A percentile compares a stretch with the other conserved stretches of the same genome.
Evolutionary conservation across 2,329 filamentous ascomycete genomes (phyloP).

Genomic region (Acrocalymma vagum): DNA sequence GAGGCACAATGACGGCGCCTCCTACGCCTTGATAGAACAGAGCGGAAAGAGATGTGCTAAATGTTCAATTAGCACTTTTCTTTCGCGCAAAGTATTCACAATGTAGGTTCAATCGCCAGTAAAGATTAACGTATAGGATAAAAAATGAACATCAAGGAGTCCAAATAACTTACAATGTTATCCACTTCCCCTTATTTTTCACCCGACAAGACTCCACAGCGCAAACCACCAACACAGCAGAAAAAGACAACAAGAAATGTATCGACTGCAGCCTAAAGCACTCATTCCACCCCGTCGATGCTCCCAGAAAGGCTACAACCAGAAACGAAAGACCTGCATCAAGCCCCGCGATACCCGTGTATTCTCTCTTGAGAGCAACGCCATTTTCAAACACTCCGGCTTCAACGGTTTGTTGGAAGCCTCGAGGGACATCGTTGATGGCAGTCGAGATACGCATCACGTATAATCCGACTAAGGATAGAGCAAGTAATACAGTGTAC

Average conservation of each 20-base stretch:
- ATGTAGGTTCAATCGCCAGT: no score
- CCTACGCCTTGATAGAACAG: constrained; percentile 25
- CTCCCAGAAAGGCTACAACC: constrained; percentile 20
- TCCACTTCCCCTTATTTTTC: constrained; percentile 20
- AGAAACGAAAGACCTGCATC: constrained; percentile 18
- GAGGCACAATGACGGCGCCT: constrained; percentile 15
- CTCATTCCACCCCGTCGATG: constrained; percentile 19
- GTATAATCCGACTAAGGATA: constrained; percentile 14
- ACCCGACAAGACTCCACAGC: constrained; percentile 26
- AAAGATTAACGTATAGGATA: no score
- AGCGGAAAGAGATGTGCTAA: constrained; percentile 16
- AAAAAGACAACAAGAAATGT: constrained; percentile 20
- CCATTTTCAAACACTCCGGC: constrained; percentile 18
- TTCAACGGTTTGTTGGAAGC: constrained; percentile 5
- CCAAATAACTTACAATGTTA: constrained; percentile 29
- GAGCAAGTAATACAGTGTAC: no score
- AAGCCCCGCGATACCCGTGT: constrained; percentile 15
- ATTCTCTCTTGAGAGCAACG: constrained; percentile 18
- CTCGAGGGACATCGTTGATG: constrained; percentile 11
- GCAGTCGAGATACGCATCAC: constrained; percentile 19
- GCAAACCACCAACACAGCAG: constrained; percentile 12
- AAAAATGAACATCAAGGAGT: no score
- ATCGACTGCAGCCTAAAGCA: constrained; percentile 24
- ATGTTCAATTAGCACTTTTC: not conserved
- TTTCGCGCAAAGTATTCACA: no score